Evolutionary conservation across 495 filamentous ascomycete genomes (phyloP).

Genomic region (Penicillium alfredii): DNA sequence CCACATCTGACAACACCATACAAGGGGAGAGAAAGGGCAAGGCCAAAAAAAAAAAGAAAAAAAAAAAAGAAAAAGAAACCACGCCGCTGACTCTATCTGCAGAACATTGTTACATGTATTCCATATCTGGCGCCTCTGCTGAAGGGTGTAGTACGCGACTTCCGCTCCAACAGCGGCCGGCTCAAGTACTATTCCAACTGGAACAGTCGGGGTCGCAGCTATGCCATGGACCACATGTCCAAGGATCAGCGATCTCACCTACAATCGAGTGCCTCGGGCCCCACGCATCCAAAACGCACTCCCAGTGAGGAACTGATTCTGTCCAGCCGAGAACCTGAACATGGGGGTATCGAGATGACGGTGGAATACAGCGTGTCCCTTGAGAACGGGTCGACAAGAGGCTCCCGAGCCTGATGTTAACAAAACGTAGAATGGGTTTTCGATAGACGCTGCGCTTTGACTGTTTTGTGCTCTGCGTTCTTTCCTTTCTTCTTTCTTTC

Average conservation of each 20-base stretch:
- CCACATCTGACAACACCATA: too few relatives aligned
- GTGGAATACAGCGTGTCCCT: conserved; percentile 40
- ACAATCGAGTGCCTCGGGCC: conserved; percentile 24
- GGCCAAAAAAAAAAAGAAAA: too few relatives aligned
- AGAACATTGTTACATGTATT: conserved; percentile 45
- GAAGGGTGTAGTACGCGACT: conserved; percentile 29
- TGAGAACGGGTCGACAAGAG: conserved; percentile 16
- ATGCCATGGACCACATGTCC: conserved; percentile 31
- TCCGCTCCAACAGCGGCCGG: conserved; percentile 21
- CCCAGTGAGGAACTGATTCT: conserved; percentile 46
- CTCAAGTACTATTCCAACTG: too few relatives aligned
- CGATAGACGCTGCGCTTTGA: neutral
- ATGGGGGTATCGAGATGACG: conserved; percentile 39
- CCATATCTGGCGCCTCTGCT: conserved; percentile 44
- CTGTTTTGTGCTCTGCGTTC: neutral
- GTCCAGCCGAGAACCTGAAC: conserved; percentile 15
- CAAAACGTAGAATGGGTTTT: neutral
- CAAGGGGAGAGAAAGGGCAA: too few relatives aligned
- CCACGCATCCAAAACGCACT: conserved; percentile 18
- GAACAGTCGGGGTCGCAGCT: conserved; percentile 14
- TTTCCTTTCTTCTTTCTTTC: neutral
- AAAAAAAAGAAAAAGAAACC: neutral
- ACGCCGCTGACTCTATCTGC: neutral
- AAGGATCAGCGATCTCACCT: conserved; percentile 26
- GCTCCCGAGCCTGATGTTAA: neutral